These are phyloP conservation scores for Rubus idaeus DNA, from an alignment of 306 rosid species.

Conservation along the genomic window DNA sequence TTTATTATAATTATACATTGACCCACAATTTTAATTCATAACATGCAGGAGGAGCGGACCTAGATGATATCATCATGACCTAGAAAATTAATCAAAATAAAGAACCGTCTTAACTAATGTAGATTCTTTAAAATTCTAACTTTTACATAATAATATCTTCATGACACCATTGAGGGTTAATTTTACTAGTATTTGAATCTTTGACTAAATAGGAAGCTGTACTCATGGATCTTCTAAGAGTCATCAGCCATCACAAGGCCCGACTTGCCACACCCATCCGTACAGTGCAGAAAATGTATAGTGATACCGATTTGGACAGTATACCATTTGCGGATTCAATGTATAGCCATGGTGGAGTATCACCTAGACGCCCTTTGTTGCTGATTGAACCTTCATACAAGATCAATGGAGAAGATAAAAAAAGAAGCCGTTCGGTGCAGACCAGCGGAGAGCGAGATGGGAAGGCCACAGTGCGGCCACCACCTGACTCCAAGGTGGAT, in stretches of 20 bases:
- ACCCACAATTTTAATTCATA: neutral
- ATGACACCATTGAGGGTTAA: constrained; percentile 15
- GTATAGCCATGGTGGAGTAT: constrained; percentile 43
- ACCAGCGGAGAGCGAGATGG: constrained; percentile 60
- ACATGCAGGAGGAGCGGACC: neutral
- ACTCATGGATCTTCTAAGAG: constrained; percentile 94
- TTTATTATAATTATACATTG: neutral
- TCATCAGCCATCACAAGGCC: constrained; percentile 90
- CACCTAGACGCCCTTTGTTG: constrained; percentile 60
- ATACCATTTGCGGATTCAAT: constrained; percentile 68
- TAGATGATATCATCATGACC: neutral
- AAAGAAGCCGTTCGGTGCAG: constrained; percentile 42
- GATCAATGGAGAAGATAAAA: constrained; percentile 66
- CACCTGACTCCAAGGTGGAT: constrained; percentile 43
- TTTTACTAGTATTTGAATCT: constrained; percentile 26
- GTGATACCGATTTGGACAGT: constrained; percentile 68
- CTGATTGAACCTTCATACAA: constrained; percentile 71
- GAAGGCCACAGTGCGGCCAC: constrained; percentile 41
- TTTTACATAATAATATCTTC: neutral
- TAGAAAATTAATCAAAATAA: neutral
- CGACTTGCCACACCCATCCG: constrained; percentile 98
- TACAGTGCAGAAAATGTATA: constrained; percentile 70
- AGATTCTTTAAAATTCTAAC: neutral
- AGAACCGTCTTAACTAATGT: neutral
- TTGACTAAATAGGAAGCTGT: constrained; percentile 62